Conservation (phyloP, 352 stramenopile genomes). For the Globisporangium canariense region DNA sequence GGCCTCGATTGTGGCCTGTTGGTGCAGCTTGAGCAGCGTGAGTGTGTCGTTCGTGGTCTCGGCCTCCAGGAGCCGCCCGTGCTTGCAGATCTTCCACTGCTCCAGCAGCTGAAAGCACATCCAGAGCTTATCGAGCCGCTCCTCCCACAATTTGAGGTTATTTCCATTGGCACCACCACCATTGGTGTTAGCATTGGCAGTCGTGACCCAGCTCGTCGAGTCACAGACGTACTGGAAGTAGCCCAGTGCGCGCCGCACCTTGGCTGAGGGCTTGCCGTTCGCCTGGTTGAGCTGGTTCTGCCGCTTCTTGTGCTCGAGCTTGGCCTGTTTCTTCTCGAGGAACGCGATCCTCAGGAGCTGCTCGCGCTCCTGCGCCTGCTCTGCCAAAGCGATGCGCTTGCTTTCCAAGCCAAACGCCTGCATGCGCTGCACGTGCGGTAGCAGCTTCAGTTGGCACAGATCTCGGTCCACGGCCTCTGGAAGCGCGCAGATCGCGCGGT, state of each 20-base stretch:
- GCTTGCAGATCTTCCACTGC: constrained; percentile 74
- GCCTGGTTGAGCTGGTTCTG: constrained; percentile 33
- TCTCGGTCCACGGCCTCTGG: constrained; percentile 42
- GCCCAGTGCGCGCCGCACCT: constrained; percentile 48
- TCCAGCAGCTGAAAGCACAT: constrained; percentile 68
- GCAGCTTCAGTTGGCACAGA: constrained; percentile 49
- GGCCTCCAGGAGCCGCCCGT: constrained; percentile 55
- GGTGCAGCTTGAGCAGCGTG: constrained; percentile 44
- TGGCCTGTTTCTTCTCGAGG: constrained; percentile 46
- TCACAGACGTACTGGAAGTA: constrained; percentile 68
- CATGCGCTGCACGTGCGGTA: constrained; percentile 54
- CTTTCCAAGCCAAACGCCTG: constrained; percentile 39
- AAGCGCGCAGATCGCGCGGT: constrained; percentile 21
- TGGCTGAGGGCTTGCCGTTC: constrained; percentile 34
- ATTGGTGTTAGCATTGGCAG: neutral
- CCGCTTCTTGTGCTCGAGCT: constrained; percentile 39
- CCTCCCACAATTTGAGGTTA: constrained; percentile 27
- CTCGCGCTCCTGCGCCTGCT: constrained; percentile 52
- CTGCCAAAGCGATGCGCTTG: constrained; percentile 37
- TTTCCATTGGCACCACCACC: constrained; percentile 18
- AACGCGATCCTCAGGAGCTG: constrained; percentile 43
- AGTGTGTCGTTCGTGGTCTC: constrained; percentile 49
- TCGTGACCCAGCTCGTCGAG: constrained; percentile 24
- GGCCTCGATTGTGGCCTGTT: constrained; percentile 40
- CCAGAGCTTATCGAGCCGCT: constrained; percentile 70